Evolutionary conservation across 441 rosid genomes (phyloP), one percentile per base, ranked within the genome.

Genomic region (Bocquillonia castaneifolia): DNA sequence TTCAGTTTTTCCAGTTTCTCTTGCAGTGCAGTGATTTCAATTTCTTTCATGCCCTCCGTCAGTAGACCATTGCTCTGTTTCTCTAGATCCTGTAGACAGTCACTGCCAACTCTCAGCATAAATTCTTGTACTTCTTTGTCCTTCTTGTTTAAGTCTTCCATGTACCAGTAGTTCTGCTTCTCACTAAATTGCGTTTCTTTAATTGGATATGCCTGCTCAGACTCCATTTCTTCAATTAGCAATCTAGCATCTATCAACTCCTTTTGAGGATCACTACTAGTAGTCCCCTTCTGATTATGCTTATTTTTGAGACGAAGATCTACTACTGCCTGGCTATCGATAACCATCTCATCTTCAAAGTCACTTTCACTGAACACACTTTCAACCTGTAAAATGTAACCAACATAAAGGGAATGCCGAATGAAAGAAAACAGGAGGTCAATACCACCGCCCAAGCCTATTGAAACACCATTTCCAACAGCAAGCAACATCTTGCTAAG

Each of bases 1-100:
- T 66, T 73, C 68, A 86, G 64, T 78, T 80, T 86, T 61, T 76
- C 80, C 75, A 88, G 73, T 80, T 82, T 91, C 79, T 65, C 77
- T 74, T 82, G 85, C 77, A 84, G 65, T 22, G 77, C 62, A 60
- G 71, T 83, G 78, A 45, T 72, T 56, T 79, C 80, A 59, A 71
- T 56, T 26, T 75, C 75, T 66, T 83, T 79, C 34, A 61, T 74
- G 63, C 76, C 59, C 71, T 76, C 73, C 65, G 61, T 72, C 61
- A 54, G 69, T 37, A 39, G 52, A 69, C 65, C 64, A 66, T 64
- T 72, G 47, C 75, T 74, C 71, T 72, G 75, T 55, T 70, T 74
- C 63, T 63, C 76, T 50, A 64, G 50, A 63, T 68, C 68, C 57
- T 66, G 71, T 26, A 51, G 34, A 69, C 66, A 69, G 48, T 71